Evolutionary conservation across 768 basidiomycete genomes (phyloP).

Genomic region (Leccinum barrowsii): DNA sequence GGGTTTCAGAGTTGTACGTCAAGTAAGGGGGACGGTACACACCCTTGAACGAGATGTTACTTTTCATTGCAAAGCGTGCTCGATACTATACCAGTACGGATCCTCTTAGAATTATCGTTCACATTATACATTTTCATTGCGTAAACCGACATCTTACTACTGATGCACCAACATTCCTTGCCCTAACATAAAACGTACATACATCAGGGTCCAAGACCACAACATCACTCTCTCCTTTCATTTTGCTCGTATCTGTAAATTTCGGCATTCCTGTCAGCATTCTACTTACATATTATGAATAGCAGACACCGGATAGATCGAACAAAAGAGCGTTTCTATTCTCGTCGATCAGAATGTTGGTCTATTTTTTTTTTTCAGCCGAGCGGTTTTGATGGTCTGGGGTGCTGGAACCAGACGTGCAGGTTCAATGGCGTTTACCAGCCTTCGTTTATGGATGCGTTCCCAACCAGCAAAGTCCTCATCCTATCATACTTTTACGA

Average conservation of each 20-base stretch:
- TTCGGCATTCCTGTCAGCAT: neutral
- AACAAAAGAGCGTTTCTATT: slow-evolving; percentile 4
- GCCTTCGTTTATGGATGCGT: slow-evolving; percentile 84
- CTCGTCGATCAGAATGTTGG: slow-evolving; percentile 14
- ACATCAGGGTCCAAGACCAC: too few relatives aligned
- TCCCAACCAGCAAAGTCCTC: slow-evolving; percentile 79
- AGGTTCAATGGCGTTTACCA: slow-evolving; percentile 94
- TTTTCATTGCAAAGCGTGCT: too few relatives aligned
- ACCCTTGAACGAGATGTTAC: too few relatives aligned
- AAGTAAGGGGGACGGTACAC: too few relatives aligned
- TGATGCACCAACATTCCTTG: neutral
- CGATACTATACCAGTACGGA: neutral
- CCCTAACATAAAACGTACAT: too few relatives aligned
- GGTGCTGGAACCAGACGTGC: slow-evolving; percentile 2
- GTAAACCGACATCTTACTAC: neutral
- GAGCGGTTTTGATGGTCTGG: neutral
- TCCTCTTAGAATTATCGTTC: neutral
- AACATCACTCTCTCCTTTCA: too few relatives aligned
- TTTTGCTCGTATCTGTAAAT: too few relatives aligned
- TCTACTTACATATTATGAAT: neutral
- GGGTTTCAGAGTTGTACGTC: neutral
- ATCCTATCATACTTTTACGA: slow-evolving; percentile 99
- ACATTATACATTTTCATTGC: neutral
- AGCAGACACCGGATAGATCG: neutral
- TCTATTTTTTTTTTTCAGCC: neutral